These are phyloP conservation scores for Obelidium mucronatum DNA, from an alignment of 192 early-diverging fungal species.

Conservation along the genomic window DNA sequence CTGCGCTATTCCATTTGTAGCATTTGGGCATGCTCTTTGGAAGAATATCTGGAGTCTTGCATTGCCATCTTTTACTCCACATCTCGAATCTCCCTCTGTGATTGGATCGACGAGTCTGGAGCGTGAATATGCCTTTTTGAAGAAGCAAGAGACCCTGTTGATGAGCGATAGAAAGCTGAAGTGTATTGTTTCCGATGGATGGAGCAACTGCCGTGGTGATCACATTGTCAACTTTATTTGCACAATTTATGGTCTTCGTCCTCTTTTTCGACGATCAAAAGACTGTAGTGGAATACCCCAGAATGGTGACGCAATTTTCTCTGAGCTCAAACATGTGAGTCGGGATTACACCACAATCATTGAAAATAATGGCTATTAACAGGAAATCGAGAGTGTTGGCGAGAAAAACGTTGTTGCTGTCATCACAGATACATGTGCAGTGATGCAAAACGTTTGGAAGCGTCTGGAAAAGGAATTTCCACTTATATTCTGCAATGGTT, in stretches of 20 bases:
- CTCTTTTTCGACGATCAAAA: not conserved
- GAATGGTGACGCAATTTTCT: not conserved
- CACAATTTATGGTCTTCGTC: not conserved
- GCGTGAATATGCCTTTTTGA: not conserved
- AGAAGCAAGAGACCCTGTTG: not conserved
- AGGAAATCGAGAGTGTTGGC: not conserved
- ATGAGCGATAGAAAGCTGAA: not conserved
- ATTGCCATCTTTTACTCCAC: not conserved
- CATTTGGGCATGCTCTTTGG: not conserved
- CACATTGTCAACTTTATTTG: conserved; percentile 10
- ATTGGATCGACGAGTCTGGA: not conserved
- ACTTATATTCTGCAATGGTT: not conserved
- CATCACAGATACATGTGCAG: conserved; percentile 2
- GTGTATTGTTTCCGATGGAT: conserved; percentile 6
- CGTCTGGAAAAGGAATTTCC: not conserved
- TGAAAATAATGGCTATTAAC: not conserved
- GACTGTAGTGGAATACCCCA: not conserved
- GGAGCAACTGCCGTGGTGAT: not conserved
- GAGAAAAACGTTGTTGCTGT: not conserved
- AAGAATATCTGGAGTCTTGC: not conserved
- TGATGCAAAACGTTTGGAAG: conserved; percentile 5
- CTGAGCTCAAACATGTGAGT: not conserved
- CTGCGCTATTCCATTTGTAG: not conserved
- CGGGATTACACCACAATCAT: not conserved
- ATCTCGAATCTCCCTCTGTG: not conserved